phyloP scores from a whole-genome alignment of 73 alveolate genomes.

The Tetrahymena thermophila region DNA sequence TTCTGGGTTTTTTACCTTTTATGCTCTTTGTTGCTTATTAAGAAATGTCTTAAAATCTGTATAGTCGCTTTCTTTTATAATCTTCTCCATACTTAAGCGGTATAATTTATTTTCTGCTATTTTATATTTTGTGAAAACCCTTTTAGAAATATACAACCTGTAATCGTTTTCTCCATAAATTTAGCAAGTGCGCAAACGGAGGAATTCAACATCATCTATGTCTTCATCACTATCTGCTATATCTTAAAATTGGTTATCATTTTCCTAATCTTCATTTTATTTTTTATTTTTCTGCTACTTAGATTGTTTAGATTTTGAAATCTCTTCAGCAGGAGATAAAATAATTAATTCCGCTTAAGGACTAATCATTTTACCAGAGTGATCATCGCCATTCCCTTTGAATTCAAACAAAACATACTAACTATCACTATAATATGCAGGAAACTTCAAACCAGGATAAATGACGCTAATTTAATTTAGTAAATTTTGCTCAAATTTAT shows the following conservation, averaged over 20 bases:
- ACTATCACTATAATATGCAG: not conserved
- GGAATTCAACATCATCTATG: not conserved
- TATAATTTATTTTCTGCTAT: not conserved
- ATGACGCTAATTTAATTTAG: not conserved
- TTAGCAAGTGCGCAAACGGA: not conserved
- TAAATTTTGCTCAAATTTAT: not conserved
- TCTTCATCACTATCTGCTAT: not conserved
- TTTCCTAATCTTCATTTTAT: not conserved
- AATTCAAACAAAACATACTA: not conserved
- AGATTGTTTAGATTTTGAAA: not conserved
- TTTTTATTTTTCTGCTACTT: not conserved
- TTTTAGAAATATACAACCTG: not conserved
- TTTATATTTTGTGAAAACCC: not conserved
- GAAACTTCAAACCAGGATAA: not conserved
- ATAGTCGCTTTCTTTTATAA: not conserved
- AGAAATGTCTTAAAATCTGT: not conserved
- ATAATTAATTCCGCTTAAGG: not conserved
- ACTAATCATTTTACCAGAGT: not conserved
- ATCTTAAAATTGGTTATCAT: not conserved
- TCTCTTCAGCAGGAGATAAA: not conserved
- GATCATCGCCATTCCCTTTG: not conserved
- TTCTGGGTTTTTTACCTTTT: not conserved
- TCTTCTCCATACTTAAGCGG: not conserved
- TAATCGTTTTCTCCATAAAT: not conserved
- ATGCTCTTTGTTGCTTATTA: not conserved